Conservation (phyloP, 1,139 yeast species). For the Diutina catenulata region DNA sequence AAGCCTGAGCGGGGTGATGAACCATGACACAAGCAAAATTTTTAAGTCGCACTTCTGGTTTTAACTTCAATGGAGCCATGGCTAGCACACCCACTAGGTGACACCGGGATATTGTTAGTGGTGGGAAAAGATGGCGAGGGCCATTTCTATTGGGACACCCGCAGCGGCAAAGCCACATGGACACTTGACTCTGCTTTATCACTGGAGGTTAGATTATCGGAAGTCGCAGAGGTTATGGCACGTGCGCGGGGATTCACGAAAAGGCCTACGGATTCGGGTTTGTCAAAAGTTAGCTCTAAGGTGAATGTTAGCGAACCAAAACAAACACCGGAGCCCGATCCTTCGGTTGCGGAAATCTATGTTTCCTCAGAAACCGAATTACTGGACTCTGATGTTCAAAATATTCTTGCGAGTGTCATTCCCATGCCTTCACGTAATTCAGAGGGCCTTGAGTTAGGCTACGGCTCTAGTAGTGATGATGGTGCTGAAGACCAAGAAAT, state of each 20-base stretch:
- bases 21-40: too few relatives aligned
- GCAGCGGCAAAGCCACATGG: neutral
- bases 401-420: too few relatives aligned
- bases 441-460: neutral
- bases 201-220: neutral
- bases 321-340: neutral
- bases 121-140: neutral
- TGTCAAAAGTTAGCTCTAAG: too few relatives aligned
- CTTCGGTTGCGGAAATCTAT: too few relatives aligned
- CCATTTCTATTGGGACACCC: neutral
- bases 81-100: neutral
- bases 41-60: too few relatives aligned
- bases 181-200: neutral
- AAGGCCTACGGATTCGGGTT: too few relatives aligned
- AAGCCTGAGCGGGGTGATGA: too few relatives aligned
- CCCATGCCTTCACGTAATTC: too few relatives aligned
- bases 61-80: slow-evolving; percentile 3
- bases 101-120: neutral
- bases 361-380: too few relatives aligned
- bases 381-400: neutral
- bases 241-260: slow-evolving; percentile 2
- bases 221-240: neutral
- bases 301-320: neutral
- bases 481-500: neutral
- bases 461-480: slow-evolving; percentile 6